Conservation (phyloP, 306 rosid genomes). For the Ceratonia siliqua region DNA sequence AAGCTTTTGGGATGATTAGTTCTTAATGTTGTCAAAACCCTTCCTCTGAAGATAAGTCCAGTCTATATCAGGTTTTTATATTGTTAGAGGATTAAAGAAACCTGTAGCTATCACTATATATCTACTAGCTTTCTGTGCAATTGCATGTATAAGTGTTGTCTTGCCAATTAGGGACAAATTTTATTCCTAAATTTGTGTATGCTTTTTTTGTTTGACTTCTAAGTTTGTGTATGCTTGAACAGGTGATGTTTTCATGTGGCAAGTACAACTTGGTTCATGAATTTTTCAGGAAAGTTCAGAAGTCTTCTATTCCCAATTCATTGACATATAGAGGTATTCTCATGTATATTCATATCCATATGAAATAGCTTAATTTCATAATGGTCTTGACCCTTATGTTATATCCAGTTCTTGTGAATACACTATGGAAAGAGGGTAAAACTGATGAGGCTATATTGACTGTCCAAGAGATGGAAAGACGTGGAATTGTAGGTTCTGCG, state of each 20-base stretch:
- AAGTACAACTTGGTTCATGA: slow-evolving; percentile 95
- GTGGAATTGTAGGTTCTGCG: slow-evolving; percentile 94
- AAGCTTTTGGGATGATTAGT: no score
- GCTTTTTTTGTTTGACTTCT: no score
- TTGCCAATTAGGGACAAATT: neutral
- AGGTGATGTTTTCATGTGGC: slow-evolving; percentile 93
- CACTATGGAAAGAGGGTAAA: slow-evolving; percentile 87
- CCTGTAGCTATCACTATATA: neutral
- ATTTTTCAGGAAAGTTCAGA: slow-evolving; percentile 82
- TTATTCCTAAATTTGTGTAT: slow-evolving; percentile 27
- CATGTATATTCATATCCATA: slow-evolving; percentile 28
- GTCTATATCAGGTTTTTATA: no score
- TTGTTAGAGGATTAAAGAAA: neutral
- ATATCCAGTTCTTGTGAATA: slow-evolving; percentile 74
- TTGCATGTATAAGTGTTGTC: slow-evolving; percentile 6
- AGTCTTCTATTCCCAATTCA: slow-evolving; percentile 75
- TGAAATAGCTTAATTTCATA: slow-evolving; percentile 18
- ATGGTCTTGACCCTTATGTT: slow-evolving; percentile 42
- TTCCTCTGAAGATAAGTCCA: no score
- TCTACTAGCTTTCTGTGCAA: slow-evolving; percentile 7
- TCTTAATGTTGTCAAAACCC: no score
- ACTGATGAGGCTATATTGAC: slow-evolving; percentile 70
- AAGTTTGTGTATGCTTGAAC: slow-evolving; percentile 38
- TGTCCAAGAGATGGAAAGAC: slow-evolving; percentile 80
- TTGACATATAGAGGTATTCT: slow-evolving; percentile 86